These are phyloP conservation scores for Colletotrichum sublineola DNA, from an alignment of 2,329 filamentous ascomycete species.

Conservation along the genomic window DNA sequence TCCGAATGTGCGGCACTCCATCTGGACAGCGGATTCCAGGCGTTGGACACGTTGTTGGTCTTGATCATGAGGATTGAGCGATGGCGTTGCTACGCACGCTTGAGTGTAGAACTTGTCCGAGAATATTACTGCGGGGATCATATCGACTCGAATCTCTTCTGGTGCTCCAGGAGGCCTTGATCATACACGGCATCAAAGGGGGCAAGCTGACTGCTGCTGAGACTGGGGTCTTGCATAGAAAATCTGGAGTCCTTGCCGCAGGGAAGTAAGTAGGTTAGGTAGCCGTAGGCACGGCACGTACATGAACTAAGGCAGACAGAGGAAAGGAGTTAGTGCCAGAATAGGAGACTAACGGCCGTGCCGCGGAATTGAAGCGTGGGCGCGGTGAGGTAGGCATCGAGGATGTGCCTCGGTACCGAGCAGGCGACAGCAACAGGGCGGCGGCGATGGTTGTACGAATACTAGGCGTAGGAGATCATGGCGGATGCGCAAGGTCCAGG, in stretches of 20 bases:
- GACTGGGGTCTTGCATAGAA: conserved; percentile 32
- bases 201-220: conserved; percentile 23
- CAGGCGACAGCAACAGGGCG: not conserved
- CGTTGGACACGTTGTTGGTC: conserved; percentile 23
- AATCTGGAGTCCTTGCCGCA: conserved; percentile 32
- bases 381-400: not conserved
- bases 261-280: conserved; percentile 22
- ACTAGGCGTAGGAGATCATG: conserved; percentile 14
- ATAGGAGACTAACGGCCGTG: conserved; percentile 36
- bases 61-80: conserved; percentile 12
- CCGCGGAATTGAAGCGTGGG: conserved; percentile 38
- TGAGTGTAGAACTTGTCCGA: conserved; percentile 6
- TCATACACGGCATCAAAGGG: conserved; percentile 24
- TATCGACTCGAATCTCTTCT: conserved; percentile 20
- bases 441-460: not conserved
- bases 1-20: conserved; percentile 40
- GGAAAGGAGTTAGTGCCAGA: conserved; percentile 36
- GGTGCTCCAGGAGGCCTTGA: conserved; percentile 21
- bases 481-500: conserved; percentile 34
- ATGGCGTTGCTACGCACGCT: conserved; percentile 1
- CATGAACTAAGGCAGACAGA: conserved; percentile 12
- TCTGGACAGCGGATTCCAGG: conserved; percentile 28
- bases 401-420: conserved; percentile 38
- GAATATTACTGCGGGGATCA: too few species aligned
- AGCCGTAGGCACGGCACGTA: conserved; percentile 12